Base-by-base conservation (phyloP, 208 protist genomes). In the Acanthamoeba royreba region DNA sequence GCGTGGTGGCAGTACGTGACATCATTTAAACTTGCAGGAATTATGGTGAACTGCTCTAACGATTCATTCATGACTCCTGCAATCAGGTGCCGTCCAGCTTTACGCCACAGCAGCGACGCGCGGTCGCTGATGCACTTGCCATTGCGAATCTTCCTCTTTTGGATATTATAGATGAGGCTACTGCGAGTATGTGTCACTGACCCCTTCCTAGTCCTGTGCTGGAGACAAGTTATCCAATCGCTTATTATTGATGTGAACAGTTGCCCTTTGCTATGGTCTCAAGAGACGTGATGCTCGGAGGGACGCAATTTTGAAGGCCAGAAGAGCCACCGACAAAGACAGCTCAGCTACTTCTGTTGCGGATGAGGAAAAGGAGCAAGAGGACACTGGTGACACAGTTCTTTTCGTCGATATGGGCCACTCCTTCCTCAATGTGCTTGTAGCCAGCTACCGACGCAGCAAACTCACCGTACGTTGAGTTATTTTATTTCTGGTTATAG, bases 401-500 rank as follows among this genome's bases (percentile, higher is more conserved):
- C 49, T 88, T 17, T 88, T 88, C n/a, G 81, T 88, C 15, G 81
- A 88, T 47, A 88, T 88, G 81, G 81, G 81, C 28, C 81, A 88
- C 81, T 88, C 81, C 47, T 88, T 63, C 49, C 22, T 88, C 25
- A 55, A 88, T 47, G 81, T 88, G 3, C 42, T 66, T 8, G 47
- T 88, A 22, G 81, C 49, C 31, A 63, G 31, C 47, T 88, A 66
- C 81, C 22, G 33, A 15, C 43, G 47, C 31, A 88, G 81, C 43
- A 88, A 88, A 47, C 25, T 66, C 31, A 88, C 69, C 42, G 69
- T 81, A 47, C 69, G 69, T 49, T 69, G 58, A n/a, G n/a, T n/a
- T n/a, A n/a, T n/a, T n/a, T n/a, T n/a, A n/a, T n/a, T n/a, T n/a
- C n/a, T n/a, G n/a, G n/a, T n/a, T n/a, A n/a, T n/a, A n/a, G n/a